Evolutionary conservation across 306 rosid species (phyloP).

Genomic region (Vigna radiata): DNA sequence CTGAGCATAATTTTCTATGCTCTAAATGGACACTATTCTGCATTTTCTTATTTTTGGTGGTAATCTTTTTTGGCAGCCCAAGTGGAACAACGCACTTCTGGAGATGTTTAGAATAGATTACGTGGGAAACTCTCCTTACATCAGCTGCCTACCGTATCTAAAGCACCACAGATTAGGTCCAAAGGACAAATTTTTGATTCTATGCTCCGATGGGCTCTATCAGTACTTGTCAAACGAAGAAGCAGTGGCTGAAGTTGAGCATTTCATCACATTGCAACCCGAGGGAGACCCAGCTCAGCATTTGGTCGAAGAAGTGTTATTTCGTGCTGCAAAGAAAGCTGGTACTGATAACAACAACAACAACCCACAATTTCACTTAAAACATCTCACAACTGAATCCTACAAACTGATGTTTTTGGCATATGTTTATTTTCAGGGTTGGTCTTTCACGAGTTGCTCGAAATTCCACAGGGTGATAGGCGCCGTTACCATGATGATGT

Average conservation of each 20-base stretch:
- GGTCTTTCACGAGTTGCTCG: conserved; percentile 93
- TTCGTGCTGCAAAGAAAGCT: conserved; percentile 97
- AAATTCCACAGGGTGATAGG: conserved; percentile 95
- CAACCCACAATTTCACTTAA: background rate
- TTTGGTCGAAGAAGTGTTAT: conserved; percentile 88
- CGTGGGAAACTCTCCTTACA: conserved; percentile 83
- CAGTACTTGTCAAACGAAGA: conserved; percentile 95
- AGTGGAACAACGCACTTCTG: conserved; percentile 95
- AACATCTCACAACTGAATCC: background rate
- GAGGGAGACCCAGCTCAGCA: conserved; percentile 99
- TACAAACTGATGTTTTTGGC: conserved; percentile 28
- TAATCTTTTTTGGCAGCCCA: conserved; percentile 67
- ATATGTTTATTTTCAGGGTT: conserved; percentile 62
- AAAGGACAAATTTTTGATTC: conserved; percentile 86
- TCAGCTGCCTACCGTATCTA: conserved; percentile 82
- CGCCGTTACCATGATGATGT: conserved; percentile 97
- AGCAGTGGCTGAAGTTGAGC: conserved; percentile 96
- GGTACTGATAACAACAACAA: conserved; percentile 50
- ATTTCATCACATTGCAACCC: conserved; percentile 87
- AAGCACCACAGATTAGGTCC: conserved; percentile 89
- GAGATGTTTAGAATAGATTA: conserved; percentile 94
- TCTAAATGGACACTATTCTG: conserved; percentile 5
- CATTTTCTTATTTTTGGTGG: conserved; percentile 14
- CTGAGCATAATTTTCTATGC: background rate
- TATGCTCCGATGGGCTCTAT: conserved; percentile 94